Evolutionary conservation across 345 rosid genomes (phyloP), one percentile per base, ranked within the genome.

Genomic region (Trapa bicornis): DNA sequence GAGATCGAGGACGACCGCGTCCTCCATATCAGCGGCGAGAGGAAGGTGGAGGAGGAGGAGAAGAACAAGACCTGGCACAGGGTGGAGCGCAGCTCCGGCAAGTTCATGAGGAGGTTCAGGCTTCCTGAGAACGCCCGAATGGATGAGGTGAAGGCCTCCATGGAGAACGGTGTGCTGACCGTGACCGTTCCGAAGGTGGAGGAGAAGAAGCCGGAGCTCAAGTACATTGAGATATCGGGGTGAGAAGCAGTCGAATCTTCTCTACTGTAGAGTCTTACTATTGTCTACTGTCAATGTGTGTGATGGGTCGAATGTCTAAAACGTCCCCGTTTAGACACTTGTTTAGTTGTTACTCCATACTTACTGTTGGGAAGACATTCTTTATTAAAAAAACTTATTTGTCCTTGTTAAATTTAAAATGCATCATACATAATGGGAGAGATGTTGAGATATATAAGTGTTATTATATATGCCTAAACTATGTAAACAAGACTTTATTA

Each of bases 101-200:
- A 29, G 60, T 54, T 54, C 60, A 1, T 54, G 60, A 54, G 43
- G 43, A 41, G 35, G 60, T 54, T 54, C 35, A 54, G 60, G 60
- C 60, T 54, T 1, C 60, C 60, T 11, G 60, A 54, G 60, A 54
- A n/a, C 5, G 60, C 33, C 6, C n/a, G 60, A 35, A 54, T 54
- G 60, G 60, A 54, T 8, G 35, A 22, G 60, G 60, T 54, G 10
- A 22, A 22, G 60, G 60, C 60, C 8, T 54, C 60, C 7, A 54
- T 54, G 60, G 60, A 54, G 60, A 54, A 54, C 6, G 60, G 60
- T 7, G 60, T 54, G 60, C 60, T 54, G 35, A 54, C 60, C 60
- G 60, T 54, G 32, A 54, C 60, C 33, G 60, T 54, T 35, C 60
- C 60, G 48, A 45, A 54, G 60, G 60, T 54, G 4, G 60, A 54